Evolutionary conservation across 106 monocot species (phyloP).

Genomic region (Acorus gramineus): DNA sequence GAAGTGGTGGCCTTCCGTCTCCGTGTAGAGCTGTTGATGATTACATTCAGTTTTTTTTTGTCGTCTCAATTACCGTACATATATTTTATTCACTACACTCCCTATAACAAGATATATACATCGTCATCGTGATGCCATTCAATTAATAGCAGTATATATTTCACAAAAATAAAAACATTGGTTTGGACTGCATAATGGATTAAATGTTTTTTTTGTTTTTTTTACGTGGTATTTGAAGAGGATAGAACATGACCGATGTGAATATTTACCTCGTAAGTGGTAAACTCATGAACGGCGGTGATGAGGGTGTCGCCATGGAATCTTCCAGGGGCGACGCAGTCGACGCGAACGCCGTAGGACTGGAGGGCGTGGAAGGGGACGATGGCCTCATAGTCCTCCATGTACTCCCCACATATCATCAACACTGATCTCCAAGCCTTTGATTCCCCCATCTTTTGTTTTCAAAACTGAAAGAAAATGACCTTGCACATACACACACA

Average conservation of each 20-base stretch:
- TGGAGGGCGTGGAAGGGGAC: constrained; percentile 2
- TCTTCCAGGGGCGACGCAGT: constrained; percentile 6
- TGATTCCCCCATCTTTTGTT: too few species aligned
- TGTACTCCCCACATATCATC: constrained; percentile 8
- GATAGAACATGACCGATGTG: too few species aligned
- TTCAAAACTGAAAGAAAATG: too few species aligned
- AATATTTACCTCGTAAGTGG: constrained; percentile 8
- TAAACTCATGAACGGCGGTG: constrained; percentile 14
- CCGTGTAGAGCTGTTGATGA: constrained; percentile 8
- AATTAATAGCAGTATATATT: too few species aligned
- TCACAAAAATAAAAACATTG: too few species aligned
- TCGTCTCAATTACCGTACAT: background rate
- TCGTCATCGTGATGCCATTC: too few species aligned
- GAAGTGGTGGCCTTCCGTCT: constrained; percentile 4
- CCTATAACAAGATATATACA: too few species aligned
- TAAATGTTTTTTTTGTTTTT: too few species aligned
- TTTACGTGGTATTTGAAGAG: too few species aligned
- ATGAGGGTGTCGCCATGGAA: background rate
- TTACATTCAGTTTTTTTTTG: background rate
- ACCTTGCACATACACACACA: too few species aligned
- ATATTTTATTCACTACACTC: too few species aligned
- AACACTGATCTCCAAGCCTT: background rate
- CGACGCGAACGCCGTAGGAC: background rate
- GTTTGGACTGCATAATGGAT: too few species aligned
- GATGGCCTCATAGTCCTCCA: constrained; percentile 13